Conservation (phyloP, 1,139 yeast species). For the Lodderomyces orthopsilosis region DNA sequence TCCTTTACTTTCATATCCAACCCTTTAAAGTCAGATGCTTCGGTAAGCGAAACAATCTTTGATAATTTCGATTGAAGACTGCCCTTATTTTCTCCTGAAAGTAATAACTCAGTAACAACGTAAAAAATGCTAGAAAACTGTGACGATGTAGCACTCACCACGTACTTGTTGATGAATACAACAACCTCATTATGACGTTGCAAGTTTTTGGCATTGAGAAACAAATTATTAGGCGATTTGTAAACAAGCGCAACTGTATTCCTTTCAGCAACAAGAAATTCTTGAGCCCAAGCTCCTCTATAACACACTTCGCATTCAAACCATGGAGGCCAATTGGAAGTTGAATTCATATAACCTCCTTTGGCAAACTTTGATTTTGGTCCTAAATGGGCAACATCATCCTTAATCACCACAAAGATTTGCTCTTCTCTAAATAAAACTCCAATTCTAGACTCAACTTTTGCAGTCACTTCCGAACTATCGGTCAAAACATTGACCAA, state of each 20-base stretch:
- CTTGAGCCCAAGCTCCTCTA: slow-evolving; percentile 56
- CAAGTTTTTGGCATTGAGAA: slow-evolving; percentile 20
- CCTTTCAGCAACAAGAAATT: slow-evolving; percentile 53
- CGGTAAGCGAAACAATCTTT: slow-evolving; percentile 66
- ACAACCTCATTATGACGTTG: slow-evolving; percentile 29
- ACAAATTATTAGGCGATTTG: slow-evolving; percentile 66
- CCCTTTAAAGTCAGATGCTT: slow-evolving; percentile 57
- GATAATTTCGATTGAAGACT: slow-evolving; percentile 59
- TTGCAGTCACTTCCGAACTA: slow-evolving; percentile 36
- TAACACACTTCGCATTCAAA: slow-evolving; percentile 72
- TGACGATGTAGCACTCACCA: slow-evolving; percentile 65
- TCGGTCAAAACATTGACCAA: slow-evolving; percentile 45
- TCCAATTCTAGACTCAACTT: slow-evolving; percentile 73
- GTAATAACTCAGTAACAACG: slow-evolving; percentile 60
- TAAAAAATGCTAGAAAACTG: slow-evolving; percentile 71
- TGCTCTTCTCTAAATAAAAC: slow-evolving; percentile 67
- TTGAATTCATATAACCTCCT: slow-evolving; percentile 21
- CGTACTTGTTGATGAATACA: slow-evolving; percentile 68
- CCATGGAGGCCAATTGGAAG: slow-evolving; percentile 78
- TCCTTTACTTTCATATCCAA: slow-evolving; percentile 50
- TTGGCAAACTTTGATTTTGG: slow-evolving; percentile 25
- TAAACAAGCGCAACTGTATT: slow-evolving; percentile 61
- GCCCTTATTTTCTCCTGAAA: slow-evolving; percentile 59
- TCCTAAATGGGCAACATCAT: slow-evolving; percentile 18
- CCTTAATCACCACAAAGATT: slow-evolving; percentile 59